Conservation (phyloP, 2,329 filamentous ascomycete species). For the Claviceps sp. region DNA sequence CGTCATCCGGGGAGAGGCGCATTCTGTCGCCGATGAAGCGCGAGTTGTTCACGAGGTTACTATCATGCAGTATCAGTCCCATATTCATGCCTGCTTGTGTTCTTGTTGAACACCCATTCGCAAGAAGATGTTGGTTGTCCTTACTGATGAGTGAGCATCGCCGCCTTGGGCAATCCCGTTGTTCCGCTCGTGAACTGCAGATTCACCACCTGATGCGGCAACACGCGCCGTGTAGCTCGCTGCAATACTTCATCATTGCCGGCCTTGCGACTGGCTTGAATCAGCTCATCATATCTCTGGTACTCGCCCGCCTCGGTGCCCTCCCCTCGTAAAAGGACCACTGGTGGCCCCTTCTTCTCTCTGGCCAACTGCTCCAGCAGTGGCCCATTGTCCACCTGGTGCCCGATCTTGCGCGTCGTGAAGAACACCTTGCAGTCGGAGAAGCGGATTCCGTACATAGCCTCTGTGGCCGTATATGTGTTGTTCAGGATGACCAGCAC, state of each 20-base stretch:
- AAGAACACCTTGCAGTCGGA: constrained; percentile 62
- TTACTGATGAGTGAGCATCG: constrained; percentile 60
- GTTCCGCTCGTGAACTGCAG: constrained; percentile 67
- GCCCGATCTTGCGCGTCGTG: constrained; percentile 55
- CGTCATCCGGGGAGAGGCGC: constrained; percentile 51
- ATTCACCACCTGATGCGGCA: constrained; percentile 56
- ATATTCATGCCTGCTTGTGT: too few relatives aligned
- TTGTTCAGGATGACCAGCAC: constrained; percentile 71
- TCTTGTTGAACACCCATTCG: not conserved
- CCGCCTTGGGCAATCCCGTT: constrained; percentile 59
- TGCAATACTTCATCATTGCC: constrained; percentile 36
- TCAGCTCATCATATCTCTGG: constrained; percentile 44
- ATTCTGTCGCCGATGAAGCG: constrained; percentile 64
- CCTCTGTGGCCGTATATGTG: constrained; percentile 64
- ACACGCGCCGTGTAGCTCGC: constrained; percentile 39
- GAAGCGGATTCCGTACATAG: constrained; percentile 57
- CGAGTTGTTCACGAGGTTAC: constrained; percentile 50
- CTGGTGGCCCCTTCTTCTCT: constrained; percentile 31
- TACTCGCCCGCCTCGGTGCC: constrained; percentile 33
- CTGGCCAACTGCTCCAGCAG: constrained; percentile 42
- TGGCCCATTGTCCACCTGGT: constrained; percentile 42
- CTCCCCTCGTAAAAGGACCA: constrained; percentile 45
- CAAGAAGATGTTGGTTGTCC: constrained; percentile 10
- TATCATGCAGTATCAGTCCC: constrained; percentile 13
- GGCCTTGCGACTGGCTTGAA: constrained; percentile 34